Base-by-base conservation (phyloP, 2,329 filamentous ascomycete species). In the Immersiporthe knoxdaviesiana region DNA sequence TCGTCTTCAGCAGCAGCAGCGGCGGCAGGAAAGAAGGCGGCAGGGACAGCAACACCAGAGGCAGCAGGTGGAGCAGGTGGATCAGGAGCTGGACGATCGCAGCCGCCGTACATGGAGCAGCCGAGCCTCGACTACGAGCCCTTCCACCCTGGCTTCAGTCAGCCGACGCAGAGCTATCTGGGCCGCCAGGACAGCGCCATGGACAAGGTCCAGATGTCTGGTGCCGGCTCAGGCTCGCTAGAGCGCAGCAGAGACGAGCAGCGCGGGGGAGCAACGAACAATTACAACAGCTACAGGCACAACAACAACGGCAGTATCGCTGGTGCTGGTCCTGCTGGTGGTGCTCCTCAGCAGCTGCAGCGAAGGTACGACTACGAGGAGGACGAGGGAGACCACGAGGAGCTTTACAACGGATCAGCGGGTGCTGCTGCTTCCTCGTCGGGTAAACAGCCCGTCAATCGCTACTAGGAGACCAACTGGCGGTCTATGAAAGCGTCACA, bases 171-270 rank as follows among this genome's bases (percentile, higher is more conserved):
- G 35, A 79, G 79, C 72, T 81, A 81, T 63, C 56, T 77, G 2
- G 77, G 75, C 58, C 76, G 80, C 47, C 81, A 82, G 72, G 80
- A 82, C 21, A 82, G 81, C 67, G 80, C 80, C 27, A 66, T 79
- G 56, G 80, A 78, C 52, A 81, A 82, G 74, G 74, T 81, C 69
- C 72, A 78, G 11, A 83, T 82, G 81, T 80, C 82, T 62, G 82
- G 80, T 10, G 81, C 77, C 50, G 77, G 65, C 21, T 63, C 59
- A 30, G 68, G 68, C 35, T 54, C 68, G 24, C 21, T 56, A 24
- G 63, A 16, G 5, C 32, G 27, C 44, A 39, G 54, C 30, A 66
- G 62, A 16, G 58, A 63, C 4, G 64, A 59, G 30, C 66, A 58
- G 32, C 60, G 59, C 30, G 64, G 41, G 27, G 63, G 30, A 21